Evolutionary conservation across 495 filamentous ascomycete species (phyloP).

Genomic region (Daldinia decipiens): DNA sequence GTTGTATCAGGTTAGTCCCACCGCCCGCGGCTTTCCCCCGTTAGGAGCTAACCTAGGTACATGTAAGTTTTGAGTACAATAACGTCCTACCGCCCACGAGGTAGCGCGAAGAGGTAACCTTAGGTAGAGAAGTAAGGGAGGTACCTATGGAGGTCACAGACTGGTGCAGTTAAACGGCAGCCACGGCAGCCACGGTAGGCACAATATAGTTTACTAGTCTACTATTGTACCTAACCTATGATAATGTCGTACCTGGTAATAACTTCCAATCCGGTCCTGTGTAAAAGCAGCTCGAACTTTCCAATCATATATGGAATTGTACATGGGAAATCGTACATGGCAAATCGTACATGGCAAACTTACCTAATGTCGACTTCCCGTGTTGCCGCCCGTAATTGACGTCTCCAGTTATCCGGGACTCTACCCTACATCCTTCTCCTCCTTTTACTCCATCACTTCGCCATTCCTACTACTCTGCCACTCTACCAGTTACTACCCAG

Average conservation of each 20-base stretch:
- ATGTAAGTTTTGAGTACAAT: not conserved
- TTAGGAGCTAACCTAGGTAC: not conserved
- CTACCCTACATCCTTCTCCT: constrained; percentile 1
- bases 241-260: not conserved
- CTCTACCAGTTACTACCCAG: constrained; percentile 1
- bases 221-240: not conserved
- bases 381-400: constrained; percentile 16
- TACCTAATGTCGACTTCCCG: constrained; percentile 29
- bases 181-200: not conserved
- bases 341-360: constrained; percentile 14
- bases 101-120: not conserved
- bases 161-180: not conserved
- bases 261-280: not conserved
- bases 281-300: not conserved
- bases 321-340: constrained; percentile 3
- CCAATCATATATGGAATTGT: constrained; percentile 4
- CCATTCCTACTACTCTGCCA: not conserved
- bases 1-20: constrained; percentile 1
- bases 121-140: not conserved
- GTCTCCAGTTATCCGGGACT: constrained; percentile 34
- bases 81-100: not conserved
- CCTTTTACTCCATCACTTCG: not conserved
- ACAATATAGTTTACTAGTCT: constrained; percentile 3
- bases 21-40: constrained; percentile 2
- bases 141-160: not conserved